Percentiles rank a stretch among this genome's conserved stretches.
Conservation (phyloP, 73 alveolate species). For the Symbiodinium pilosum region DNA sequence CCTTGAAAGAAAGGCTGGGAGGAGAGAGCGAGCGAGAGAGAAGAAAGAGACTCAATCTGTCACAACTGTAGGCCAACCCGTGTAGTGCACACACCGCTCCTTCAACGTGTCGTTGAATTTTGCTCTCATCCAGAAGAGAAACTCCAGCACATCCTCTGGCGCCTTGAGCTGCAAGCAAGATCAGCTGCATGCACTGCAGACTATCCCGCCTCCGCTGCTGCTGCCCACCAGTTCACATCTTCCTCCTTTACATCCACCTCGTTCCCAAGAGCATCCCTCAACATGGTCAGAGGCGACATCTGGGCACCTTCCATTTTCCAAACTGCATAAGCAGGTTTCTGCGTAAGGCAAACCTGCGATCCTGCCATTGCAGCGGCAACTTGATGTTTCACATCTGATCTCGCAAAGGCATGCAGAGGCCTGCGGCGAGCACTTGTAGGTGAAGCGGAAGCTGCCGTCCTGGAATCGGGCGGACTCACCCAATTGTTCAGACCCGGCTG, state of each 20-base stretch:
- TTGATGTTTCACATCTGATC: not conserved
- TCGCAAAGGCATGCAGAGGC: not conserved
- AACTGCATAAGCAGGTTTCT: constrained; percentile 24
- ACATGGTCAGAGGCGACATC: not conserved
- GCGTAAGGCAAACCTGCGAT: constrained; percentile 53
- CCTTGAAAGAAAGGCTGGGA: not conserved
- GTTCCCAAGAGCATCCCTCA: not conserved
- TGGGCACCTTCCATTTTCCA: constrained; percentile 58
- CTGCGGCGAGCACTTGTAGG: constrained; percentile 76
- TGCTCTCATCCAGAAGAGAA: constrained; percentile 77
- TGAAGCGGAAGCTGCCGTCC: constrained; percentile 66
- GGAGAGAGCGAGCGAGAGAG: too few relatives aligned
- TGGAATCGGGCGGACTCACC: not conserved
- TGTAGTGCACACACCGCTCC: not conserved
- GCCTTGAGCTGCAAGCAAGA: not conserved
- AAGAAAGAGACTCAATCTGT: not conserved
- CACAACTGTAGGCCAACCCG: too few relatives aligned
- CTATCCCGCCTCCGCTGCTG: not conserved
- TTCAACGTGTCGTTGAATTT: constrained; percentile 33
- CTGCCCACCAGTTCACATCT: constrained; percentile 81
- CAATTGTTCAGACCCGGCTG: too few relatives aligned
- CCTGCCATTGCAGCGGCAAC: not conserved
- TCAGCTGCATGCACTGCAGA: not conserved
- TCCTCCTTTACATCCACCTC: constrained; percentile 57
- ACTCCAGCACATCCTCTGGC: constrained; percentile 73